These are phyloP conservation scores for Hemerocallis citrina DNA, from an alignment of 106 monocot genomes.

Conservation along the genomic window DNA sequence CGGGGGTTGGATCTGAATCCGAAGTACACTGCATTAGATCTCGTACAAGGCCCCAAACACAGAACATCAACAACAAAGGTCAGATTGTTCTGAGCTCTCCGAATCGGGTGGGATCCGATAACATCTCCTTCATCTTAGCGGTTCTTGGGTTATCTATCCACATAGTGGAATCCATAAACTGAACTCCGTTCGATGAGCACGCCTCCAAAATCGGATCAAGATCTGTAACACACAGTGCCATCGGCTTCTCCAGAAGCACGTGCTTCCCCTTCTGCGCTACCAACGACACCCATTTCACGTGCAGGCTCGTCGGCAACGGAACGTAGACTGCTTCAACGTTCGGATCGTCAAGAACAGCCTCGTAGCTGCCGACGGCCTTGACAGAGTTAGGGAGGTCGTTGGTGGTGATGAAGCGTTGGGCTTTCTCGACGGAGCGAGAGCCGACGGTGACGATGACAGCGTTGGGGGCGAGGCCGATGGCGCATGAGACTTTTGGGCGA, in stretches of 20 bases:
- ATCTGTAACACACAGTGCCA: constrained; percentile 39
- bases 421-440: constrained; percentile 56
- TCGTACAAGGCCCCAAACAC: too few species aligned
- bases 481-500: constrained; percentile 59
- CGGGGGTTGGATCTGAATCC: too few species aligned
- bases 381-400: constrained; percentile 35
- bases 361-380: constrained; percentile 41
- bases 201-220: constrained; percentile 50
- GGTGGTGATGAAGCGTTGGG: constrained; percentile 33
- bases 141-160: constrained; percentile 62
- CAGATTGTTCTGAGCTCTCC: constrained; percentile 32
- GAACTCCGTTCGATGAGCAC: constrained; percentile 34
- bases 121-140: constrained; percentile 33
- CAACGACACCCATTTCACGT: constrained; percentile 42
- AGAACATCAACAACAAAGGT: too few species aligned
- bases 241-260: constrained; percentile 69
- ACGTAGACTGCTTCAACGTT: constrained; percentile 57
- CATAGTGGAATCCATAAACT: constrained; percentile 59
- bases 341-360: constrained; percentile 54
- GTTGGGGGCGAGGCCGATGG: constrained; percentile 47
- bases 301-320: constrained; percentile 71
- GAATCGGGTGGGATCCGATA: constrained; percentile 34
- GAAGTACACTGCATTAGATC: too few species aligned
- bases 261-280: constrained; percentile 58
- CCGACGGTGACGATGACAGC: constrained; percentile 38